phyloP scores from a whole-genome alignment of 352 stramenopile genomes.

The Saprolegnia parasitica region DNA sequence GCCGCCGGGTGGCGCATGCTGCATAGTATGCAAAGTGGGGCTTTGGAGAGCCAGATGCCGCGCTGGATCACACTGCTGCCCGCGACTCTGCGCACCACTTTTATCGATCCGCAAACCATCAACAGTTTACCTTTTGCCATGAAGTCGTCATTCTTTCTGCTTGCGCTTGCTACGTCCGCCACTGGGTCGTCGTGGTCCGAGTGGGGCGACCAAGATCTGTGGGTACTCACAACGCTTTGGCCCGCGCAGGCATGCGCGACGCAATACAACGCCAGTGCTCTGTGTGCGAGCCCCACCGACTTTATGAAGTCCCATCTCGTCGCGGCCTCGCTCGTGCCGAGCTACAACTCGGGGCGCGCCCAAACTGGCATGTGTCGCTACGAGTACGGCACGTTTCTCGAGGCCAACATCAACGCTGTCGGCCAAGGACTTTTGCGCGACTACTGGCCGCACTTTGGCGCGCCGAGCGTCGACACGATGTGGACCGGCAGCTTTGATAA shows the following conservation, averaged over 20 bases:
- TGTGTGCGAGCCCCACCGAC: background rate
- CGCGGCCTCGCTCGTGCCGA: background rate
- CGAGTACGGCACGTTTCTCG: constrained; percentile 13
- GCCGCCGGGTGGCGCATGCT: too few relatives aligned
- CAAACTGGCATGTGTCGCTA: constrained; percentile 18
- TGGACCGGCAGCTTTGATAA: background rate
- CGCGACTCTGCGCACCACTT: too few relatives aligned
- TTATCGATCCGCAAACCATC: too few relatives aligned
- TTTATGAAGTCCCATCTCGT: background rate
- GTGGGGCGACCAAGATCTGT: constrained; percentile 13
- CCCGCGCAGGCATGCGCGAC: background rate
- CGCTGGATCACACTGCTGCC: too few relatives aligned
- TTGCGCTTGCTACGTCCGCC: too few relatives aligned
- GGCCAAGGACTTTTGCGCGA: background rate
- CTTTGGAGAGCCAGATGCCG: too few relatives aligned
- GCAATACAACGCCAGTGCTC: background rate
- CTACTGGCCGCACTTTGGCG: constrained; percentile 1
- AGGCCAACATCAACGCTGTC: background rate
- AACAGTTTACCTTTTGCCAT: too few relatives aligned
- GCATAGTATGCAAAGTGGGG: too few relatives aligned
- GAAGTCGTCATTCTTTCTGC: too few relatives aligned
- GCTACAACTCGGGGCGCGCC: background rate
- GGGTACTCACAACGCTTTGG: constrained; percentile 1
- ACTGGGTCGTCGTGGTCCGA: too few relatives aligned
- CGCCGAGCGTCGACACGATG: background rate